phyloP scores from a whole-genome alignment of 192 early-diverging fungal genomes.

The Cladochytrium replicatum region DNA sequence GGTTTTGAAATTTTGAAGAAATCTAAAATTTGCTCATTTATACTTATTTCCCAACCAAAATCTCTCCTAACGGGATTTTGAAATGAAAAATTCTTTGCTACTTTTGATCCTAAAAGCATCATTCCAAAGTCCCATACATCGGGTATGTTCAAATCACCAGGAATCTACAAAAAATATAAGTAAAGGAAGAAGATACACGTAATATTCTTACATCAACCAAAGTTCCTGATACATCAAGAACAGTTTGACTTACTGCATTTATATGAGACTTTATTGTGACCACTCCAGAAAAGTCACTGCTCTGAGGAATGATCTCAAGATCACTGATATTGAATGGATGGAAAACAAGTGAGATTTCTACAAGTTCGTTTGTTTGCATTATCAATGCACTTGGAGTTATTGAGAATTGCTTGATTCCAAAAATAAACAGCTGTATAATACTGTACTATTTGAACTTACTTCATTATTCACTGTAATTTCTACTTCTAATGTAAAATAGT shows the following conservation, averaged over 20 bases:
- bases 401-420: no score
- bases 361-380: no score
- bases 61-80: conserved; percentile 34
- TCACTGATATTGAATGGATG: conserved; percentile 14
- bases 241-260: conserved; percentile 6
- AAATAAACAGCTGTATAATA: no score
- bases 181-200: not conserved
- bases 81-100: conserved; percentile 20
- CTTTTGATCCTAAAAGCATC: conserved; percentile 12
- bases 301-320: conserved; percentile 24
- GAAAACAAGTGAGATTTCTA: conserved; percentile 15
- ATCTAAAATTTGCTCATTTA: not conserved
- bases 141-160: conserved; percentile 17
- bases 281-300: conserved; percentile 12
- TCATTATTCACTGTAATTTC: no score
- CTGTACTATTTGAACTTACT: no score
- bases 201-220: conserved; percentile 29
- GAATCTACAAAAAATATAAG: conserved; percentile 20
- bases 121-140: conserved; percentile 31
- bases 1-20: conserved; percentile 15
- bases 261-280: conserved; percentile 16
- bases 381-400: no score
- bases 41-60: no score
- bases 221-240: conserved; percentile 19
- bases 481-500: no score